Conservation (phyloP, 805 yeast genomes). For the Candida takata region DNA sequence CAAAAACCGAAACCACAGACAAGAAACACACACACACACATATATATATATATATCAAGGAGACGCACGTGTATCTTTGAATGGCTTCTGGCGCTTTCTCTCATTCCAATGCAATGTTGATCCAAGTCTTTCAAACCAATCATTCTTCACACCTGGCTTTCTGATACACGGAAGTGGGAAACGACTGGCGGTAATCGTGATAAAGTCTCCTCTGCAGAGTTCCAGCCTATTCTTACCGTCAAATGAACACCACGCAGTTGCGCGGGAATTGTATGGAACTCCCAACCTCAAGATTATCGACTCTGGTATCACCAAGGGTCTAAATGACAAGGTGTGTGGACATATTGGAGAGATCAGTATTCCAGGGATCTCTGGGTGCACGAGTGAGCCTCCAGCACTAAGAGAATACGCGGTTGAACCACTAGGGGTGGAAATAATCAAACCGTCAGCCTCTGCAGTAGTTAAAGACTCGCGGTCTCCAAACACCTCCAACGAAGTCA, state of each 20-base stretch:
- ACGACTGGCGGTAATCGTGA: slow-evolving; percentile 28
- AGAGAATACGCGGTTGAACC: slow-evolving; percentile 57
- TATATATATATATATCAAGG: no score
- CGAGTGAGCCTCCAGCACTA: slow-evolving; percentile 47
- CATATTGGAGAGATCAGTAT: slow-evolving; percentile 51
- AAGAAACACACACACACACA: no score
- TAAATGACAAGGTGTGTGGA: slow-evolving; percentile 44
- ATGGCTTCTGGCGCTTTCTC: slow-evolving; percentile 27
- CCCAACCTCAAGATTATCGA: slow-evolving; percentile 26
- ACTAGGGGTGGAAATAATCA: slow-evolving; percentile 58
- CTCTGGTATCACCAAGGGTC: slow-evolving; percentile 46
- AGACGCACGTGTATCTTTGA: slow-evolving; percentile 4
- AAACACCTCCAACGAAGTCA: slow-evolving; percentile 44
- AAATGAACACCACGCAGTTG: slow-evolving; percentile 31
- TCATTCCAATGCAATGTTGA: slow-evolving; percentile 31
- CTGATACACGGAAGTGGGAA: slow-evolving; percentile 27
- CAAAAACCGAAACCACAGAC: no score
- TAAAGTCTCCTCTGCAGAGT: slow-evolving; percentile 26
- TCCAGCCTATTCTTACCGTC: slow-evolving; percentile 30
- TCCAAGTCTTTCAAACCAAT: slow-evolving; percentile 29
- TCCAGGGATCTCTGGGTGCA: slow-evolving; percentile 49
- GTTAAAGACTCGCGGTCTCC: slow-evolving; percentile 45
- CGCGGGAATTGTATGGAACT: slow-evolving; percentile 27
- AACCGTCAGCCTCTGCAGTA: slow-evolving; percentile 61
- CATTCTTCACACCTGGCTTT: slow-evolving; percentile 17